A percentile compares a stretch with the other conserved stretches of the same genome.
phyloP scores from a whole-genome alignment of 1,139 yeast genomes.

The Debaryomycetaceae sp. region DNA sequence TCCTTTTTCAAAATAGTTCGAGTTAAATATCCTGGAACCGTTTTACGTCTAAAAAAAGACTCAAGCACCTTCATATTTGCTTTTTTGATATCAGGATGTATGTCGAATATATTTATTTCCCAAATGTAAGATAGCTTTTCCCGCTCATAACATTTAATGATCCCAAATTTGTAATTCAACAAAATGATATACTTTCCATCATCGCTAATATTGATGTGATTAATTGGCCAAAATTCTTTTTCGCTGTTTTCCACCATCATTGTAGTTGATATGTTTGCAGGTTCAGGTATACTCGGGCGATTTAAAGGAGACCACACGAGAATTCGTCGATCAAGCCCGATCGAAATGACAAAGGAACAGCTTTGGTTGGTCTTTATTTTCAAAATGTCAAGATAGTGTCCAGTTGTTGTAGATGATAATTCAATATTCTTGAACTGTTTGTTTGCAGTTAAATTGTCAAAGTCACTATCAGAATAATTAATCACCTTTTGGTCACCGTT shows the following conservation, averaged over 20 bases:
- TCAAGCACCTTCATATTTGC: conserved; percentile 42
- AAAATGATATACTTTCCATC: conserved; percentile 60
- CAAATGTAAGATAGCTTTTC: conserved; percentile 50
- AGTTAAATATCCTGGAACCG: conserved; percentile 49
- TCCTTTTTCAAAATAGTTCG: conserved; percentile 37
- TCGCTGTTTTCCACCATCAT: conserved; percentile 24
- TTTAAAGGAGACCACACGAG: conserved; percentile 72
- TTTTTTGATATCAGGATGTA: conserved; percentile 17
- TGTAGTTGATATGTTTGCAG: conserved; percentile 46
- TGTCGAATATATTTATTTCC: conserved; percentile 19
- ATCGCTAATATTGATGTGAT: conserved; percentile 56
- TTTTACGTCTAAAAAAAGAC: conserved; percentile 56
- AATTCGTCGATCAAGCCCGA: conserved; percentile 71
- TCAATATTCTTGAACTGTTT: conserved; percentile 45
- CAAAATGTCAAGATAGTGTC: conserved; percentile 63
- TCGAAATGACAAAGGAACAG: conserved; percentile 60
- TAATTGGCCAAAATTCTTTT: conserved; percentile 65
- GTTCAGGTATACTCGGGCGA: conserved; percentile 14
- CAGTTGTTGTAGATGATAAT: conserved; percentile 32
- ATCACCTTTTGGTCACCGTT: conserved; percentile 2
- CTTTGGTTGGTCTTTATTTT: conserved; percentile 52
- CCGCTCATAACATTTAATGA: conserved; percentile 59
- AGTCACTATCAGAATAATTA: conserved; percentile 12
- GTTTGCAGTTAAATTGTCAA: conserved; percentile 16
- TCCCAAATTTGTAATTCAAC: conserved; percentile 46